A percentile compares a stretch with the other conserved stretches of the same genome.
These are phyloP conservation scores for Myxozyma sirexii DNA, from an alignment of 805 yeast species.

Conservation along the genomic window DNA sequence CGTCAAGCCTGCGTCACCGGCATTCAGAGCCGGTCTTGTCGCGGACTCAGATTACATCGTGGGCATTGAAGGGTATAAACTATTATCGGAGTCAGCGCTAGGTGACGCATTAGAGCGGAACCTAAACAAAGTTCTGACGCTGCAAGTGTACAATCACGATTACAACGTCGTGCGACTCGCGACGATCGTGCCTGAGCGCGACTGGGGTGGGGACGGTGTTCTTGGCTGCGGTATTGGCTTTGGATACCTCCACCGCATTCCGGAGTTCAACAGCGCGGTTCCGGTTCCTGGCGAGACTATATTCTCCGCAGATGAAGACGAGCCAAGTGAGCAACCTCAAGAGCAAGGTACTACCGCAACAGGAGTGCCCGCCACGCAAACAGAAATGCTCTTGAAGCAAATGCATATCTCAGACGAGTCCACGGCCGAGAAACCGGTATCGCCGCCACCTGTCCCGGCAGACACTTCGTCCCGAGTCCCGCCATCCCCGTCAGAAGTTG, in stretches of 20 bases:
- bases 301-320: conserved; percentile 24
- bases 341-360: background rate
- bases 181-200: conserved; percentile 68
- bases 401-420: conserved; percentile 13
- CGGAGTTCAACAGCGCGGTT: conserved; percentile 16
- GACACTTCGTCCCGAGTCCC: background rate
- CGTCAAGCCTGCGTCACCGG: conserved; percentile 77
- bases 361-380: conserved; percentile 24
- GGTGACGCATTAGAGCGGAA: conserved; percentile 23
- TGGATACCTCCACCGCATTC: conserved; percentile 68
- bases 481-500: conserved; percentile 4
- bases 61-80: conserved; percentile 78
- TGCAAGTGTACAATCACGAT: conserved; percentile 86
- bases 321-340: background rate
- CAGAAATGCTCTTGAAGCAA: conserved; percentile 23
- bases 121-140: conserved; percentile 25
- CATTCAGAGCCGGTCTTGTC: conserved; percentile 75
- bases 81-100: conserved; percentile 21
- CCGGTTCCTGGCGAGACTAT: conserved; percentile 32
- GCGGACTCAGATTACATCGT: conserved; percentile 87
- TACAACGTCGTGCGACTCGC: conserved; percentile 86
- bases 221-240: conserved; percentile 95
- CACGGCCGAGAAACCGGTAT: background rate
- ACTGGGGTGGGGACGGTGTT: conserved; percentile 82
- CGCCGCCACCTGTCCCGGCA: conserved; percentile 1